Base-by-base conservation (phyloP, 163 green algal genomes). In the Trebouxia gelatinosa region DNA sequence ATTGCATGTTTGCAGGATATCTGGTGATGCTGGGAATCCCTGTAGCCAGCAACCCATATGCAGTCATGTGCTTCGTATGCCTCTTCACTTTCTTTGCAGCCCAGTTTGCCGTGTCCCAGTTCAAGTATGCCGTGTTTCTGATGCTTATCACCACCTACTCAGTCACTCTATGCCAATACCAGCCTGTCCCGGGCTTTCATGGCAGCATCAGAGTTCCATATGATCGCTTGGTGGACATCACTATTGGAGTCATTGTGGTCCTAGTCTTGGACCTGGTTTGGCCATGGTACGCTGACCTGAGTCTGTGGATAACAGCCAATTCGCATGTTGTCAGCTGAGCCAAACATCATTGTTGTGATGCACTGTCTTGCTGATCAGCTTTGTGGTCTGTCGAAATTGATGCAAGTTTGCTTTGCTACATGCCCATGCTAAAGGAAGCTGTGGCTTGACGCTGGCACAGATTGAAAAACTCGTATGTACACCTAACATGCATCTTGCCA, bases 11-110 rank as follows among this genome's bases (percentile, higher is more conserved):
- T 23, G 57, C 68, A 74, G 78, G 74, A 7, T 82, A 77, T 34
- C 19, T 83, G 46, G 39, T 83, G 35, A 89, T 91, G 86, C 28
- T 82, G 3, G 34, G 71, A n/a, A 7, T 70, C 0, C n/a, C 34
- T 2, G 65, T 89, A 37, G 84, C 86, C 74, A 87, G 78, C 75
- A 88, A 88, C 77, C 43, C 84, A 3, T 84, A 85, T n/a, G 78
- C 62, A 29, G 77, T 91, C 29, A 85, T 81, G 39, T 75, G 64
- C 23, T 65, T 89, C 29, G 58, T 86, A 4, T 84, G 74, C 77
- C 38, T 70, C 50, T 81, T 86, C 57, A 78, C 75, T n/a, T 83
- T 84, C 5, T 19, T 85, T 17, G 79, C 84, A 26, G 78, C 81
- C 39, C 37, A 46, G 26, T 82, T 34, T 31, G 65, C 59, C 34